A percentile compares a stretch with the other conserved stretches of the same genome.
Conservation (phyloP, 108 stramenopile species). For the Mediolabrus comicus region DNA sequence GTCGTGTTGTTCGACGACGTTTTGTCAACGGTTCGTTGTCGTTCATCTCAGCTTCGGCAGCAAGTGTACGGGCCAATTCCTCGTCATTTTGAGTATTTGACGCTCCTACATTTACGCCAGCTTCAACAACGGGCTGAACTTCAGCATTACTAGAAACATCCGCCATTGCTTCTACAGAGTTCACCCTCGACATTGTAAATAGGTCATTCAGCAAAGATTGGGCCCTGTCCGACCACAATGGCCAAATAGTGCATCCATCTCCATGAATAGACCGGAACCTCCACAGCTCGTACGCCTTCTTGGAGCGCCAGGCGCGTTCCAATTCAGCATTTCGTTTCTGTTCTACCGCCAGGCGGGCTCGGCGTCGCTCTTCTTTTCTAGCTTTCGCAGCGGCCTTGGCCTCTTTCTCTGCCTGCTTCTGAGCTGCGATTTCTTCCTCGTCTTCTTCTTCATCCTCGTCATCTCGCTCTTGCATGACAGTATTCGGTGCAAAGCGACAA, state of each 20-base stretch:
- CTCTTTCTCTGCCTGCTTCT: slow-evolving; percentile 13
- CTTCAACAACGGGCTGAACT: background rate
- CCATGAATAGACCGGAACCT: slow-evolving; percentile 41
- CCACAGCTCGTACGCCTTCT: slow-evolving; percentile 42
- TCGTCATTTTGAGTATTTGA: slow-evolving; percentile 22
- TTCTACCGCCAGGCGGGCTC: slow-evolving; percentile 13
- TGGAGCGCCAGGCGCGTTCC: slow-evolving; percentile 24
- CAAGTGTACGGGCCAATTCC: slow-evolving; percentile 29
- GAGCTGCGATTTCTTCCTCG: slow-evolving; percentile 17
- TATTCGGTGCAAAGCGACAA: slow-evolving; percentile 32
- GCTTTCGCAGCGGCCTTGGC: slow-evolving; percentile 8
- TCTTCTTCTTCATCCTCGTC: slow-evolving; percentile 15
- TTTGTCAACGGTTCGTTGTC: slow-evolving; percentile 30
- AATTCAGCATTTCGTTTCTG: slow-evolving; percentile 38
- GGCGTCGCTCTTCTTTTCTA: slow-evolving; percentile 19
- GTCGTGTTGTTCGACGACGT: slow-evolving; percentile 38
- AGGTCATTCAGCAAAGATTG: slow-evolving; percentile 25
- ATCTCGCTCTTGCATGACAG: slow-evolving; percentile 14
- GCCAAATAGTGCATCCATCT: slow-evolving; percentile 40
- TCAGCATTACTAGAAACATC: background rate
- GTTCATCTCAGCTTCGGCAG: slow-evolving; percentile 5
- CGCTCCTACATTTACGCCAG: background rate
- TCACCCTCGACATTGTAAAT: slow-evolving; percentile 14
- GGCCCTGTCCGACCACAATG: slow-evolving; percentile 25
- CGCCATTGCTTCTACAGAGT: slow-evolving; percentile 8